These are phyloP conservation scores for Alternaria angustiovoidea DNA, from an alignment of 2,329 filamentous ascomycete species.

Conservation along the genomic window DNA sequence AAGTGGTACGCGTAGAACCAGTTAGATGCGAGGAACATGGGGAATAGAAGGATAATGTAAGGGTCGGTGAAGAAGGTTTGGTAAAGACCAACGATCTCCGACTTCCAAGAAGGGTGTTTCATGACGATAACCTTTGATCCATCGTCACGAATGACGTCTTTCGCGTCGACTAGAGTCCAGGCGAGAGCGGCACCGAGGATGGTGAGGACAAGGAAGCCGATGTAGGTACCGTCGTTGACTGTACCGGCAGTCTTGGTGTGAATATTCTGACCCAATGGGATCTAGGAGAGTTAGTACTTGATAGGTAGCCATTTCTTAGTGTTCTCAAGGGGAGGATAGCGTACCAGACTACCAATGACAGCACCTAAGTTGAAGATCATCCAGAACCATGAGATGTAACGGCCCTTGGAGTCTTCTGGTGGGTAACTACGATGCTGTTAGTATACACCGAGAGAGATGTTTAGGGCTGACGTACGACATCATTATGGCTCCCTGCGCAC, in stretches of 20 bases:
- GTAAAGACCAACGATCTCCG: conserved; percentile 78
- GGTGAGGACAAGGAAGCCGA: conserved; percentile 87
- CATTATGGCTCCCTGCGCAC: conserved; percentile 84
- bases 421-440: conserved; percentile 64
- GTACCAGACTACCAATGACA: conserved; percentile 79
- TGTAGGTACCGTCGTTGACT: conserved; percentile 82
- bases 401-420: conserved; percentile 79
- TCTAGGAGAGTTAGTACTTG: conserved; percentile 52
- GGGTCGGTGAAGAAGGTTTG: conserved; percentile 75
- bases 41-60: conserved; percentile 78
- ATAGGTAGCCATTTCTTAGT: conserved; percentile 18
- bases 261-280: conserved; percentile 77
- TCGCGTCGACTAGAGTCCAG: conserved; percentile 74
- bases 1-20: conserved; percentile 84
- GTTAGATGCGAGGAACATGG: conserved; percentile 82
- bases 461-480: conserved; percentile 63
- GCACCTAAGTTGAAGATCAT: conserved; percentile 93
- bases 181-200: conserved; percentile 73
- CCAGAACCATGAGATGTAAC: conserved; percentile 92
- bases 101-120: conserved; percentile 88
- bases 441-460: too few species aligned
- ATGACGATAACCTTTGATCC: conserved; percentile 83
- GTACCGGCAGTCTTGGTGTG: conserved; percentile 60
- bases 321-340: conserved; percentile 50
- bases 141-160: conserved; percentile 76